Evolutionary conservation across 1,284 basidiomycete genomes (phyloP).

Genomic region (Schizophyllum commune): DNA sequence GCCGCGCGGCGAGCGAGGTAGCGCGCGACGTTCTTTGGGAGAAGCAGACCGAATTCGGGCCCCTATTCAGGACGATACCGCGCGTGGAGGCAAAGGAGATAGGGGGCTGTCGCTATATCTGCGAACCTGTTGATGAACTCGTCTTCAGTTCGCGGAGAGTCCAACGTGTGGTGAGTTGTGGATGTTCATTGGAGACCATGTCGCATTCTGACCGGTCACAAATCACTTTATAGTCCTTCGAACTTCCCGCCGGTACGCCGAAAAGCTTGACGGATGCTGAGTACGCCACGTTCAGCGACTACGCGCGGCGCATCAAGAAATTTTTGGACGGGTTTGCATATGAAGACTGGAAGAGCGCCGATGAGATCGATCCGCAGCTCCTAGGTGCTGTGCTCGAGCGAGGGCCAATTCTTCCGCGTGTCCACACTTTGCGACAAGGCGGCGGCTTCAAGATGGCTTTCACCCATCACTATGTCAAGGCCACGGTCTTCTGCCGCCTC

Average conservation of each 20-base stretch:
- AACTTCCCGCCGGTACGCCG: too few species aligned
- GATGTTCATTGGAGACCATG: too few species aligned
- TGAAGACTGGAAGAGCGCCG: too few species aligned
- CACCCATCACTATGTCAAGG: too few species aligned
- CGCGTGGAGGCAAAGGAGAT: neutral
- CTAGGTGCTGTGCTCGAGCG: neutral
- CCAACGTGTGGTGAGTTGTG: too few species aligned
- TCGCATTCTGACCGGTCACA: too few species aligned
- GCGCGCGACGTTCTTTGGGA: neutral
- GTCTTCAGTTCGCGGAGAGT: too few species aligned
- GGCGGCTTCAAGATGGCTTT: too few species aligned
- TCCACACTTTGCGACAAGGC: too few species aligned
- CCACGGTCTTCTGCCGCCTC: too few species aligned
- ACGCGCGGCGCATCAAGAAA: neutral
- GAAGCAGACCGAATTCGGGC: neutral
- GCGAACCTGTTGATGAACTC: neutral
- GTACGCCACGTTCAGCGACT: neutral
- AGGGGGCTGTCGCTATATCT: neutral
- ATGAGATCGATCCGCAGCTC: neutral
- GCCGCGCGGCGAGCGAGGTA: neutral
- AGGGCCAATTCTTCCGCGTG: neutral
- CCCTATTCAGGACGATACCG: neutral
- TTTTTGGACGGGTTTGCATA: neutral
- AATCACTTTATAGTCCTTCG: too few species aligned
- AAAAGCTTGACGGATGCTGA: neutral